Percentiles rank a stretch among this genome's conserved stretches.
Evolutionary conservation across 345 rosid species (phyloP).

Genomic region (Melastoma malabathricum): DNA sequence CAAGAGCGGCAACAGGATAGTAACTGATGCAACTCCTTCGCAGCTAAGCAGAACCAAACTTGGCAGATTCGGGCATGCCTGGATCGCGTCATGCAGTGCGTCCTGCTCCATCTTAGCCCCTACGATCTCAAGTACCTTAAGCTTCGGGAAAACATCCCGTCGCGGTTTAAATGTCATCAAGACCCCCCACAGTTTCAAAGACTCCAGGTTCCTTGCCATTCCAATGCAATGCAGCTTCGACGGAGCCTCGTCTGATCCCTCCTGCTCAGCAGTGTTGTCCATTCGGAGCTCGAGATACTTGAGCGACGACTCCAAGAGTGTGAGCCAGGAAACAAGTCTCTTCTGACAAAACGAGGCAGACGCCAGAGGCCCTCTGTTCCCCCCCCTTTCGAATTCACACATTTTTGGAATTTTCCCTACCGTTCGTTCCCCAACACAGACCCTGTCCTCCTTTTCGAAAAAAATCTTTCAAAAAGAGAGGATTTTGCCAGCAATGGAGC

Average conservation of each 20-base stretch:
- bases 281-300: conserved; percentile 68
- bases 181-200: conserved; percentile 89
- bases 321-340: conserved; percentile 69
- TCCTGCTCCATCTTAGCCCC: conserved; percentile 64
- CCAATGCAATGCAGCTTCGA: conserved; percentile 66
- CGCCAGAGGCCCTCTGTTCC: not conserved
- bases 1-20: conserved; percentile 47
- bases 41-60: conserved; percentile 55
- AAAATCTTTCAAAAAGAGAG: too few species aligned
- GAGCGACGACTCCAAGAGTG: conserved; percentile 33
- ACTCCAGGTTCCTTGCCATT: conserved; percentile 54
- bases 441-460: conserved; percentile 4
- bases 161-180: conserved; percentile 50
- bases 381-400: conserved; percentile 4
- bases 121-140: conserved; percentile 62
- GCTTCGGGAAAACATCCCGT: conserved; percentile 63
- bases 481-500: too few species aligned
- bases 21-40: conserved; percentile 59
- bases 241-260: conserved; percentile 28
- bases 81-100: conserved; percentile 44
- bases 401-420: conserved; percentile 26
- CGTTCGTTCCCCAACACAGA: conserved; percentile 23
- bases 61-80: conserved; percentile 59
- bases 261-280: conserved; percentile 58
- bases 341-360: not conserved